Base-by-base conservation (phyloP, 2,329 filamentous ascomycete genomes). In the Cladosporium sp. region DNA sequence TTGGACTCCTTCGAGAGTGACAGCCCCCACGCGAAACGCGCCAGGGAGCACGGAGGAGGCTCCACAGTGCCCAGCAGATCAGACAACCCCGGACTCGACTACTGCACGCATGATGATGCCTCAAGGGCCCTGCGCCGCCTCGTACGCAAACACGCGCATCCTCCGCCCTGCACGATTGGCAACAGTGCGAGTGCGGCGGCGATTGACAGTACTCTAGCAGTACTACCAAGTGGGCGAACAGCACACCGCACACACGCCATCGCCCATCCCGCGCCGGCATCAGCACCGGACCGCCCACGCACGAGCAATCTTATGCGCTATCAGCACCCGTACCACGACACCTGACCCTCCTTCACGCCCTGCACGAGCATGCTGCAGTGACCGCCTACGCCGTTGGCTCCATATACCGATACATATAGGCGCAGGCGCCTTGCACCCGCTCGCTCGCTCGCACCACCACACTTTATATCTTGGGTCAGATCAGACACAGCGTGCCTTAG, bases 341-440 rank as follows among this genome's bases (percentile, higher is more conserved):
- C 28, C 54, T 56, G 54, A 56, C 54, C 54, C 34, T 39, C 54
- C 42, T 22, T 38, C 42, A 39, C 54, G 30, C 14, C 28, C 54
- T 37, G n/a, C 9, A n/a, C 36, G 51, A 30, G 25, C 25, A 45
- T 43, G 51, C 25, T 22, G n/a, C 47, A 30, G 54, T 56, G 54
- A 56, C 54, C 54, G 54, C 54, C 42, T 37, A 19, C 17, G 17
- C 37, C n/a, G 22, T 34, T 49, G 42, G 42, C 42, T 20, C 20
- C n/a, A 34, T 47, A 47, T 38, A 56, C 42, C 42, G 40, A 42
- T 47, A 49, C 47, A 22, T 36, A 55, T 30, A 49, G 54, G 54
- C 54, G 54, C 54, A 15, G 54, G 54, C 54, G 54, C 42, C 54
- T 39, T 39, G 49, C 34, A 15, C 20, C 17, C 54, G 20, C 42